Conservation (phyloP, 1,284 basidiomycete genomes). For the Trichosporon asahii region DNA sequence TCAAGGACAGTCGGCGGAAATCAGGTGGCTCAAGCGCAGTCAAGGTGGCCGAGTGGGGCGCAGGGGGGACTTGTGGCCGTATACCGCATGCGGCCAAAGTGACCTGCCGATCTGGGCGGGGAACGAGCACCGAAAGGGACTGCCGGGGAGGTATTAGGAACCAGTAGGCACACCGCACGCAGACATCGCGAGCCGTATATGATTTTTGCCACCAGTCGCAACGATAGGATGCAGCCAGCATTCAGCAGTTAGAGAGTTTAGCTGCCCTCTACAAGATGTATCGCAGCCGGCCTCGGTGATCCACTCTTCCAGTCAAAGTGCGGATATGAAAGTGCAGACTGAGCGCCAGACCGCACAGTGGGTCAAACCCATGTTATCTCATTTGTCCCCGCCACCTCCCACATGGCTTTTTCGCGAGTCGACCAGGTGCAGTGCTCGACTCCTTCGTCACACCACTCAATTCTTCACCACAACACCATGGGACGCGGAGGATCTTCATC, state of each 20-base stretch:
- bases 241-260: too few species aligned
- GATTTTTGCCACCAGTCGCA: too few species aligned
- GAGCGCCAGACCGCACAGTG: not conserved
- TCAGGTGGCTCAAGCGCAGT: not conserved
- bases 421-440: not conserved
- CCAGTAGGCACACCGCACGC: not conserved
- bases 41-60: not conserved
- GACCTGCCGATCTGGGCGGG: not conserved
- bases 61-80: not conserved
- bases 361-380: not conserved
- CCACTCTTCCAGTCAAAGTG: too few species aligned
- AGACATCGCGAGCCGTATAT: too few species aligned
- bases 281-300: too few species aligned
- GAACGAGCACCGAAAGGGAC: not conserved
- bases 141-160: too few species aligned
- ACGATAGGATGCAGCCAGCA: too few species aligned
- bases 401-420: constrained; percentile 2
- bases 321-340: too few species aligned
- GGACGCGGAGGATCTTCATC: constrained; percentile 24
- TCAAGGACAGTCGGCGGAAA: not conserved
- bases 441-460: not conserved
- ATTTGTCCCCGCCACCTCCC: constrained; percentile 5
- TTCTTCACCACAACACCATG: constrained; percentile 13
- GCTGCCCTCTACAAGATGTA: too few species aligned
- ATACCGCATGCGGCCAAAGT: not conserved